Percentiles rank a stretch among this genome's conserved stretches.
Conservation (phyloP, 805 yeast genomes). For the Lachancea nothofagi region DNA sequence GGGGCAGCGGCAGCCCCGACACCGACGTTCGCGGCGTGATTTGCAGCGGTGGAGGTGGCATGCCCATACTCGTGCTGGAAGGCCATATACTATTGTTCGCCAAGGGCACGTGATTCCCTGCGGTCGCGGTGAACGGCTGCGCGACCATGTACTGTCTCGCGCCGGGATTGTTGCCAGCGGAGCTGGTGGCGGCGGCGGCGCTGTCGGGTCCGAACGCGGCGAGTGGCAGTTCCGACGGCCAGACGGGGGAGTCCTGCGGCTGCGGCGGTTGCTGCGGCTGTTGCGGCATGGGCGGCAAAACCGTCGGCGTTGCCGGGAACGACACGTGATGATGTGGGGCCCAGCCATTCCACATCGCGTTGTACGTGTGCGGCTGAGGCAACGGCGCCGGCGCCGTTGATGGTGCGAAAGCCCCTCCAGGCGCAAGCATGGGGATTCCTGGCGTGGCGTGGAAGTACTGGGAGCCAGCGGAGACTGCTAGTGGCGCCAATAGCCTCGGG, state of each 20-base stretch:
- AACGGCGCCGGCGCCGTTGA: too few relatives aligned
- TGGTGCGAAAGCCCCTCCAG: too few relatives aligned
- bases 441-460: too few relatives aligned
- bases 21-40: background rate
- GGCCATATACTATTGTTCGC: background rate
- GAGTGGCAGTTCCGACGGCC: background rate
- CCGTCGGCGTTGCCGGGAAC: slow-evolving; percentile 1
- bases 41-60: background rate
- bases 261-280: background rate
- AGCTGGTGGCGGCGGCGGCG: slow-evolving; percentile 1
- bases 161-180: background rate
- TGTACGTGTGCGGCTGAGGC: too few relatives aligned
- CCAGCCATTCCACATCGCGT: too few relatives aligned
- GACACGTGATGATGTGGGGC: background rate
- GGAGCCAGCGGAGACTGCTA: too few relatives aligned
- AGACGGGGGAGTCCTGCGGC: background rate
- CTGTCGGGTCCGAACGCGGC: slow-evolving; percentile 1
- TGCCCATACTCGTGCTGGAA: background rate
- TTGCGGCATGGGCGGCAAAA: background rate
- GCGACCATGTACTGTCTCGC: slow-evolving; percentile 3
- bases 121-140: slow-evolving; percentile 1
- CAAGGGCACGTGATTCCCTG: background rate
- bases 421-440: too few relatives aligned
- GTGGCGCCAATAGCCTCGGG: too few relatives aligned
- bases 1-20: slow-evolving; percentile 4